Conservation (phyloP, 768 basidiomycete genomes). For the Suillus decipiens region DNA sequence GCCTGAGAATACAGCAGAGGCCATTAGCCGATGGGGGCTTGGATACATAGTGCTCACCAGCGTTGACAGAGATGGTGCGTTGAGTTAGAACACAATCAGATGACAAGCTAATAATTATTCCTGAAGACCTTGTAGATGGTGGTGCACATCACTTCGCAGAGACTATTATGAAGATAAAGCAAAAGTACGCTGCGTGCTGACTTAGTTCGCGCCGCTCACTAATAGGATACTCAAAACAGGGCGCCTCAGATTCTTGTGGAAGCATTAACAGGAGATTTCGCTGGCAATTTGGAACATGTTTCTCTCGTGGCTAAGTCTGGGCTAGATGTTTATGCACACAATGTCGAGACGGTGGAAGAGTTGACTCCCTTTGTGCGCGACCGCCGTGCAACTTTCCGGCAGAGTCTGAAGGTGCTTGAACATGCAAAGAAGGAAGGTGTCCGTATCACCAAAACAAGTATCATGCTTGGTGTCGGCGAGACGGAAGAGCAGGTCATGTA, state of each 20-base stretch:
- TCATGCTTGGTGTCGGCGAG: constrained; percentile 98
- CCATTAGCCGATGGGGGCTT: constrained; percentile 95
- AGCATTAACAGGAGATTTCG: constrained; percentile 94
- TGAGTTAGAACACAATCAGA: neutral
- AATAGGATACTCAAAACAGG: constrained; percentile 40
- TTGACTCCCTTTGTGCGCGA: constrained; percentile 95
- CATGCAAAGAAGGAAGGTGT: constrained; percentile 85
- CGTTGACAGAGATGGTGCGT: constrained; percentile 93
- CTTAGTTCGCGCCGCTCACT: neutral
- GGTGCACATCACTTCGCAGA: constrained; percentile 94
- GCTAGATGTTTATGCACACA: constrained; percentile 97
- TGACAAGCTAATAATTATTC: neutral
- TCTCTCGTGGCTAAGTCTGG: constrained; percentile 88
- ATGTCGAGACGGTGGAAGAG: constrained; percentile 93
- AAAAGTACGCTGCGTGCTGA: constrained; percentile 60
- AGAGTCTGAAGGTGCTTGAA: constrained; percentile 78
- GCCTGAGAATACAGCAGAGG: constrained; percentile 97
- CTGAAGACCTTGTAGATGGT: constrained; percentile 84
- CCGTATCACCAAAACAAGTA: constrained; percentile 93
- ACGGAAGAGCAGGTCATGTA: constrained; percentile 77
- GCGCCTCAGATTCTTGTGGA: constrained; percentile 96
- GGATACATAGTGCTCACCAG: constrained; percentile 98
- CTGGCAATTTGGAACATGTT: constrained; percentile 73
- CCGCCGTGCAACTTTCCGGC: constrained; percentile 87
- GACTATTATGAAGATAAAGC: constrained; percentile 93